phyloP scores from a whole-genome alignment of 2,329 filamentous ascomycete species.

The Colletotrichum theobromicola region DNA sequence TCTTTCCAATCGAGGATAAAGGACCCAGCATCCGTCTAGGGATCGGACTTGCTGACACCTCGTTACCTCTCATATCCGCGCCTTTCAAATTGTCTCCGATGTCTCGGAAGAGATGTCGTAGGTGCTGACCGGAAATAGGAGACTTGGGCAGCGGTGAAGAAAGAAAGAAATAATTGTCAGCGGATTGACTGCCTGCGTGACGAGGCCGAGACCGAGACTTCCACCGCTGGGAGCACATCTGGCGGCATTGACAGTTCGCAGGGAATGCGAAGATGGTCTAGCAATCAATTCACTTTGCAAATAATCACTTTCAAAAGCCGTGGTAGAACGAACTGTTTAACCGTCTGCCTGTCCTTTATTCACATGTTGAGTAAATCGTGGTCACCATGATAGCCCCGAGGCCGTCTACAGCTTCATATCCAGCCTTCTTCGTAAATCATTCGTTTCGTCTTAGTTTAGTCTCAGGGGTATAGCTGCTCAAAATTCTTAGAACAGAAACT shows the following conservation, averaged over 20 bases:
- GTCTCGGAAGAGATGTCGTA: background rate
- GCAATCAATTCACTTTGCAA: background rate
- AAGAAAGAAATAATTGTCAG: fast-evolving
- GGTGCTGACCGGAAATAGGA: background rate
- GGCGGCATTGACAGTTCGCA: background rate
- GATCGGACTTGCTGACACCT: background rate
- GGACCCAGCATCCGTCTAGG: background rate
- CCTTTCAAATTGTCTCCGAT: background rate
- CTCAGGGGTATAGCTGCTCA: background rate
- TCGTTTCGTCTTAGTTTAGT: background rate
- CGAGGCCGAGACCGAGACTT: fast-evolving
- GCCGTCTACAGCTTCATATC: background rate
- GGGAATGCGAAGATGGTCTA: background rate
- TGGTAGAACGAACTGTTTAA: background rate
- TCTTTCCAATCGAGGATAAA: background rate
- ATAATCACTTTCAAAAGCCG: background rate
- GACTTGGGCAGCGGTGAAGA: background rate
- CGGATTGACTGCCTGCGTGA: background rate
- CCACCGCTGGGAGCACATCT: background rate
- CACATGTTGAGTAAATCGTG: background rate
- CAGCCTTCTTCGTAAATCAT: background rate
- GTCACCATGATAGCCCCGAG: background rate
- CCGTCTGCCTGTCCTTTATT: background rate
- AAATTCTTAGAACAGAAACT: background rate
- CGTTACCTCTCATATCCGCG: background rate